phyloP scores from a whole-genome alignment of 2,329 filamentous ascomycete species.

The Penicillium paneum region DNA sequence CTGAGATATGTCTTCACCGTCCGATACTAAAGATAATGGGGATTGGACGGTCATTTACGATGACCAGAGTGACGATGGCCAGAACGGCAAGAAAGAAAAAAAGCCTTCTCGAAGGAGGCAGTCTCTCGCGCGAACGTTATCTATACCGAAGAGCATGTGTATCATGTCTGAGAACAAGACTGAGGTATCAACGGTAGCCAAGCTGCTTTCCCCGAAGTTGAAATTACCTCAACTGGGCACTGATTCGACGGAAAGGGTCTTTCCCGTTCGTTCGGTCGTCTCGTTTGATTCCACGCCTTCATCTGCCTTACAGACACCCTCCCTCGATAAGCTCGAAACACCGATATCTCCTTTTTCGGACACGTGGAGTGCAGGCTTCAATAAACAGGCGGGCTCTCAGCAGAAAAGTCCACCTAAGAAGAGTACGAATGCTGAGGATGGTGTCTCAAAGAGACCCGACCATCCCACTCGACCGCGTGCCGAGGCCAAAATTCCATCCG shows the following conservation, averaged over 20 bases:
- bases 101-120: conserved; percentile 4
- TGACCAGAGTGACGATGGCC: conserved; percentile 4
- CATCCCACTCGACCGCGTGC: conserved; percentile 7
- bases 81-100: conserved; percentile 3
- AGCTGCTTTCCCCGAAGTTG: conserved; percentile 15
- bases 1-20: conserved; percentile 6
- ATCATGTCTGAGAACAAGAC: conserved; percentile 20
- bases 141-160: conserved; percentile 22
- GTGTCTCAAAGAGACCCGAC: neutral
- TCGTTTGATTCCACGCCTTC: conserved; percentile 58
- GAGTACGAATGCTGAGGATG: neutral
- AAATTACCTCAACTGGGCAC: conserved; percentile 29
- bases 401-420: neutral
- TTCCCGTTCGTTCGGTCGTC: conserved; percentile 72
- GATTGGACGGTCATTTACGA: conserved; percentile 18
- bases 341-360: conserved; percentile 19
- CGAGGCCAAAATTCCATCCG: neutral
- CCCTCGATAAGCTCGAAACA: conserved; percentile 21
- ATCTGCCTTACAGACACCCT: conserved; percentile 24
- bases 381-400: neutral
- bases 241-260: conserved; percentile 61
- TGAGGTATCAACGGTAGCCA: conserved; percentile 14
- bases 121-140: conserved; percentile 9
- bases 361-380: conserved; percentile 2
- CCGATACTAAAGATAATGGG: conserved; percentile 2